phyloP scores from a whole-genome alignment of 805 yeast species.

The Kuraishia molischiana region DNA sequence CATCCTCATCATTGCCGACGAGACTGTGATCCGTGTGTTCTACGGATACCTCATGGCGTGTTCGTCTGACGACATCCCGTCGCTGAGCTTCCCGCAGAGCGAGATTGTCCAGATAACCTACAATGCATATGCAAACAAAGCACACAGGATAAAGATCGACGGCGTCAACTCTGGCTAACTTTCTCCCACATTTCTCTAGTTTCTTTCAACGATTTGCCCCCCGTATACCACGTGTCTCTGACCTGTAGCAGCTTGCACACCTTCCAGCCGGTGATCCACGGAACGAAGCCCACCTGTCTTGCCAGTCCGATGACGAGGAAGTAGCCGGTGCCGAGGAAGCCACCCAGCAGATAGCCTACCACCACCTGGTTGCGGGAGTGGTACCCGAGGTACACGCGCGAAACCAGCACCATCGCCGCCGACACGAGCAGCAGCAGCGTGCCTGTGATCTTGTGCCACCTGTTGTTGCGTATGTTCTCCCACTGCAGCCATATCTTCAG shows the following conservation, averaged over 20 bases:
- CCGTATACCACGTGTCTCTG: constrained; percentile 41
- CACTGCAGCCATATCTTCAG: constrained; percentile 33
- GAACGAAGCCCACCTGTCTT: constrained; percentile 60
- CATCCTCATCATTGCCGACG: constrained; percentile 86
- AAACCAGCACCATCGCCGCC: constrained; percentile 41
- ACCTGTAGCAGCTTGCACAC: constrained; percentile 39
- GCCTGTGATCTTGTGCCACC: constrained; percentile 19
- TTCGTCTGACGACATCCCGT: constrained; percentile 79
- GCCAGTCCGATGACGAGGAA: constrained; percentile 40
- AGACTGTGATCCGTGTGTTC: constrained; percentile 76
- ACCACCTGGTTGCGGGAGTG: constrained; percentile 67
- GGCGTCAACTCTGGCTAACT: constrained; percentile 11
- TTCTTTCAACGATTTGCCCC: constrained; percentile 1
- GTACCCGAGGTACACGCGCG: constrained; percentile 71
- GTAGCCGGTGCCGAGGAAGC: constrained; percentile 46
- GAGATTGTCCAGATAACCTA: constrained; percentile 83
- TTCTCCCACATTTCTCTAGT: not conserved
- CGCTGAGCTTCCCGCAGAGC: constrained; percentile 64
- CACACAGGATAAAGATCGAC: constrained; percentile 37
- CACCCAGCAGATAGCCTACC: constrained; percentile 64
- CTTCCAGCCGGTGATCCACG: constrained; percentile 53
- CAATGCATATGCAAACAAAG: constrained; percentile 73
- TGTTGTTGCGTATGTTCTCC: constrained; percentile 13
- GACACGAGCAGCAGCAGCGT: constrained; percentile 16
- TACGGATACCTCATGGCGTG: constrained; percentile 95